Percentiles rank a stretch among this genome's conserved stretches.
Conservation (phyloP, 2,329 filamentous ascomycete genomes). For the Emmonsiellopsis sp. region DNA sequence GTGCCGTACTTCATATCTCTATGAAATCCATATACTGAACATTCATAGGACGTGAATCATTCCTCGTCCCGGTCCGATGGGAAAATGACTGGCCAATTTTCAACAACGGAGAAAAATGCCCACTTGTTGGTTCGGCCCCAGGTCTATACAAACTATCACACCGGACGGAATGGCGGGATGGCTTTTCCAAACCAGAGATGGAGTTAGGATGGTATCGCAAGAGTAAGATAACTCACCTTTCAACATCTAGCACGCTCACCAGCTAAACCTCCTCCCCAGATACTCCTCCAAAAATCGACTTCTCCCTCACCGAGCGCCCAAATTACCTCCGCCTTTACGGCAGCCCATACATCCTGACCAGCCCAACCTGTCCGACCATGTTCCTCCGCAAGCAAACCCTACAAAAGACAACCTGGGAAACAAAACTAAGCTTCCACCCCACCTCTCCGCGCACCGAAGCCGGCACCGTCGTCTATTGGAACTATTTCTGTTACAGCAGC, state of each 20-base stretch:
- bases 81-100: conserved; percentile 44
- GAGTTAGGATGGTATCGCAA: conserved; percentile 29
- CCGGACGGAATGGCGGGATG: conserved; percentile 24
- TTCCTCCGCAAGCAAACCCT: conserved; percentile 46
- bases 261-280: conserved; percentile 21
- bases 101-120: conserved; percentile 38
- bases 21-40: neutral
- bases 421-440: conserved; percentile 39
- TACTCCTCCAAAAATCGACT: conserved; percentile 39
- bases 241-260: neutral
- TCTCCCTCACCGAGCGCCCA: conserved; percentile 37
- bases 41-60: conserved; percentile 38
- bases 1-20: neutral
- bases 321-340: conserved; percentile 42
- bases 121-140: conserved; percentile 19
- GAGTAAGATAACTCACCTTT: conserved; percentile 21
- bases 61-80: conserved; percentile 43
- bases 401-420: conserved; percentile 34
- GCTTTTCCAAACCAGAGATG: conserved; percentile 19
- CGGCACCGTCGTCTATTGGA: conserved; percentile 47
- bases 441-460: conserved; percentile 39
- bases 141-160: conserved; percentile 16
- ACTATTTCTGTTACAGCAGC: conserved; percentile 36
- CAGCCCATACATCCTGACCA: conserved; percentile 42
- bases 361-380: conserved; percentile 43